phyloP scores from a whole-genome alignment of 345 rosid genomes.

The Syzygium aromaticum region DNA sequence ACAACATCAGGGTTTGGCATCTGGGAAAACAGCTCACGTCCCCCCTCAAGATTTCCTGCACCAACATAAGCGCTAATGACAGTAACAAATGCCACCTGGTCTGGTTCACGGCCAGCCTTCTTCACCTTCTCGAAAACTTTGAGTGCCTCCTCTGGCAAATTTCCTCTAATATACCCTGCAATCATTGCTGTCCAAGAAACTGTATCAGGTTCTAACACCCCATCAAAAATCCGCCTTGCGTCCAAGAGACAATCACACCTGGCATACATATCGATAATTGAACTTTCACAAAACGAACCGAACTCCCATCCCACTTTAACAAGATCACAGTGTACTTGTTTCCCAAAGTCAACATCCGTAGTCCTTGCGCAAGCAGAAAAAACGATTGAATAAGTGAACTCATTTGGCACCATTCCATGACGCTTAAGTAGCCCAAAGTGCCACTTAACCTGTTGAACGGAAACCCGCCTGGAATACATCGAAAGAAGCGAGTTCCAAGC shows the following conservation, averaged over 20 bases:
- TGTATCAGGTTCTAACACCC: conserved; percentile 40
- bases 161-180: conserved; percentile 64
- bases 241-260: conserved; percentile 47
- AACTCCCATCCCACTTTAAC: conserved; percentile 50
- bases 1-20: conserved; percentile 66
- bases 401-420: conserved; percentile 42
- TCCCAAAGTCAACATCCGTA: conserved; percentile 41
- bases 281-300: conserved; percentile 57
- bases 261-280: conserved; percentile 78
- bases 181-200: conserved; percentile 89
- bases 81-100: conserved; percentile 62
- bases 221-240: conserved; percentile 59
- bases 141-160: conserved; percentile 61
- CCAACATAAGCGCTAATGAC: conserved; percentile 46
- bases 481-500: conserved; percentile 83
- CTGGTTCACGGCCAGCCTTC: conserved; percentile 47
- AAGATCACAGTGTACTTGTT: conserved; percentile 47
- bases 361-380: conserved; percentile 61
- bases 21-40: conserved; percentile 42
- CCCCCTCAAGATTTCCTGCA: conserved; percentile 66
- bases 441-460: conserved; percentile 23
- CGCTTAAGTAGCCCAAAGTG: conserved; percentile 29
- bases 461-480: conserved; percentile 49
- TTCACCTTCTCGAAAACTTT: conserved; percentile 48
- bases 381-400: conserved; percentile 65